Evolutionary conservation across 306 rosid genomes (phyloP).

Genomic region (Notholithocarpus densiflorus): DNA sequence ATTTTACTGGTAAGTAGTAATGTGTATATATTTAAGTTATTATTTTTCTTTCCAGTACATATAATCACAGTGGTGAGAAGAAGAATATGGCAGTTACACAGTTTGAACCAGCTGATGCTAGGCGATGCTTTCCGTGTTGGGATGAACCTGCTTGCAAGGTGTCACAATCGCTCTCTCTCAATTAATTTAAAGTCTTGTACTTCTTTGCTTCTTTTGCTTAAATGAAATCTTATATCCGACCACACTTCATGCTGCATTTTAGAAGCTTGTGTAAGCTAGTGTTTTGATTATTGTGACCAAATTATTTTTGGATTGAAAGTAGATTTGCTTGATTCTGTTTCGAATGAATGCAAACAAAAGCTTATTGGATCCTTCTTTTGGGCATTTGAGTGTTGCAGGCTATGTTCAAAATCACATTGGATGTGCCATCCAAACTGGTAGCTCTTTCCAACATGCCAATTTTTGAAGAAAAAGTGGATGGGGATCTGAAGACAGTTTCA

Average conservation of each 20-base stretch:
- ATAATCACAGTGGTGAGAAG: conserved; percentile 73
- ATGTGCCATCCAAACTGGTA: conserved; percentile 66
- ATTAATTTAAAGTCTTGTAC: not conserved
- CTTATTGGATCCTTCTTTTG: not conserved
- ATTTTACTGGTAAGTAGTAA: not conserved
- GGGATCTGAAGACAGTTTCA: conserved; percentile 60
- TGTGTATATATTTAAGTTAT: not conserved
- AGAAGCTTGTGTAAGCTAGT: not conserved
- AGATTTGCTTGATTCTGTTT: not conserved
- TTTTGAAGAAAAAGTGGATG: conserved; percentile 55
- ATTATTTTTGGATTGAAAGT: not conserved
- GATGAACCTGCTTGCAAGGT: conserved; percentile 99
- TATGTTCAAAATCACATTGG: conserved; percentile 74
- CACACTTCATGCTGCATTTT: not conserved
- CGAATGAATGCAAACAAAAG: not conserved
- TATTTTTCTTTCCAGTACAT: conserved; percentile 45
- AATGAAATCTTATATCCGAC: not conserved
- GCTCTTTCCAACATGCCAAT: conserved; percentile 96
- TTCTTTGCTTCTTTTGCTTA: not conserved
- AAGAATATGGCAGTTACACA: conserved; percentile 96
- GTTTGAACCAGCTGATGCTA: conserved; percentile 97
- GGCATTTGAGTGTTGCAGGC: conserved; percentile 52
- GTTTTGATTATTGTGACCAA: not conserved
- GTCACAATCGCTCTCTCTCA: conserved; percentile 9
- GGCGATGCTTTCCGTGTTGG: conserved; percentile 98